phyloP scores from a whole-genome alignment of 441 rosid species.

The Dalechampia spathulata region DNA sequence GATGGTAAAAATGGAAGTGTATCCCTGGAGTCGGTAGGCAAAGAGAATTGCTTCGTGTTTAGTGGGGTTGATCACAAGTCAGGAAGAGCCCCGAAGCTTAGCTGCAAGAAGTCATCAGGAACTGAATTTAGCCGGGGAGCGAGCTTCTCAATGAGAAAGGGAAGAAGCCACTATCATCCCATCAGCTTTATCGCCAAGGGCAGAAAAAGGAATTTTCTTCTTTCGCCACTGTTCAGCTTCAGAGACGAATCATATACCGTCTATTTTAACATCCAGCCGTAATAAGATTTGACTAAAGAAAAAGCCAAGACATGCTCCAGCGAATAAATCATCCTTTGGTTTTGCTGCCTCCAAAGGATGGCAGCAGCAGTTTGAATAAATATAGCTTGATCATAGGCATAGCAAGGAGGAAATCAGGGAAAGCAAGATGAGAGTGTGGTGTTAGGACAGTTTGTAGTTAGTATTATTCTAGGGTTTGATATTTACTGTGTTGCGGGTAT shows the following conservation, averaged over 20 bases:
- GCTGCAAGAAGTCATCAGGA: constrained; percentile 39
- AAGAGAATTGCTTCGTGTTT: constrained; percentile 52
- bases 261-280: constrained; percentile 55
- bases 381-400: background rate
- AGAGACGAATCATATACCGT: constrained; percentile 74
- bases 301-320: background rate
- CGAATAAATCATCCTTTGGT: background rate
- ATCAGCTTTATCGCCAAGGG: constrained; percentile 74
- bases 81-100: constrained; percentile 34
- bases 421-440: background rate
- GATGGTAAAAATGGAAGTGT: constrained; percentile 51
- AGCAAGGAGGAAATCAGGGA: background rate
- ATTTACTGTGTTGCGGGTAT: no score
- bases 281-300: constrained; percentile 10
- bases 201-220: constrained; percentile 46
- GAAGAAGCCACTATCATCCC: constrained; percentile 50
- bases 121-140: constrained; percentile 36
- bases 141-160: constrained; percentile 47
- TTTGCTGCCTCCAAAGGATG: background rate
- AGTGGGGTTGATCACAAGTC: constrained; percentile 29
- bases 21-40: constrained; percentile 46
- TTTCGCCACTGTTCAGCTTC: constrained; percentile 58
- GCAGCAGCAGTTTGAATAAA: background rate
- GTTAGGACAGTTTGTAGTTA: background rate
- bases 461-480: background rate